Evolutionary conservation across 148 eudicot genomes (phyloP).

Genomic region (Amaranthus cruentus): DNA sequence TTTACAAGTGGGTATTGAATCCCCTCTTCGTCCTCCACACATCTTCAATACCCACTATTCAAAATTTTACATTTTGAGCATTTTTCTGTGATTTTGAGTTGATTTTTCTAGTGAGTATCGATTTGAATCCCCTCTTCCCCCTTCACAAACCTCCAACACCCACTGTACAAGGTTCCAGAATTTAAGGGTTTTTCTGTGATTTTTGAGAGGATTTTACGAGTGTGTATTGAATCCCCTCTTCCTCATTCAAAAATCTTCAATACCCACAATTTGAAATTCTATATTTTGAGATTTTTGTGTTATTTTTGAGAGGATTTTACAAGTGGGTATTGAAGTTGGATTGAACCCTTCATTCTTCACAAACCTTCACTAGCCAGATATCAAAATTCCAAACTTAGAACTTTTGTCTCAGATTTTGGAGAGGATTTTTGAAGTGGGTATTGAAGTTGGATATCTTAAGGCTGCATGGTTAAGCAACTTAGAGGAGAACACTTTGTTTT

Average conservation of each 20-base stretch:
- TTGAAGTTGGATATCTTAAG: constrained; percentile 9
- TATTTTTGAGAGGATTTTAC: too few relatives aligned
- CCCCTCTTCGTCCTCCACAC: background rate
- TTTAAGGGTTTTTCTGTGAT: too few relatives aligned
- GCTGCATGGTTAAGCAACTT: constrained; percentile 38
- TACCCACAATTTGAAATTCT: too few relatives aligned
- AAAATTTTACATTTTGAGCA: too few relatives aligned
- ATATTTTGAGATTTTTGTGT: too few relatives aligned
- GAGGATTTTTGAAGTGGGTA: background rate
- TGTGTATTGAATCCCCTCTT: background rate
- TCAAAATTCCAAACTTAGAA: background rate
- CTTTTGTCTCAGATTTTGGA: background rate
- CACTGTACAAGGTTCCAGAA: constrained; percentile 1
- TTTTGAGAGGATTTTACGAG: background rate
- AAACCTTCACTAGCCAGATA: background rate
- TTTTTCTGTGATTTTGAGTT: too few relatives aligned
- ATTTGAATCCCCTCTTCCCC: too few relatives aligned
- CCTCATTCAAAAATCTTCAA: background rate
- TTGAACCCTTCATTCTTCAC: too few relatives aligned
- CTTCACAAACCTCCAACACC: background rate
- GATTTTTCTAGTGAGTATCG: too few relatives aligned
- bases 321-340: too few relatives aligned
- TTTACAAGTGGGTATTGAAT: background rate
- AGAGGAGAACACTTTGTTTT: constrained; percentile 28
- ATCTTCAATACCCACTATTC: too few relatives aligned